Percentiles rank a stretch among this genome's conserved stretches.
phyloP scores from a whole-genome alignment of 2,329 filamentous ascomycete species.

The Albophoma yamanashiensis region DNA sequence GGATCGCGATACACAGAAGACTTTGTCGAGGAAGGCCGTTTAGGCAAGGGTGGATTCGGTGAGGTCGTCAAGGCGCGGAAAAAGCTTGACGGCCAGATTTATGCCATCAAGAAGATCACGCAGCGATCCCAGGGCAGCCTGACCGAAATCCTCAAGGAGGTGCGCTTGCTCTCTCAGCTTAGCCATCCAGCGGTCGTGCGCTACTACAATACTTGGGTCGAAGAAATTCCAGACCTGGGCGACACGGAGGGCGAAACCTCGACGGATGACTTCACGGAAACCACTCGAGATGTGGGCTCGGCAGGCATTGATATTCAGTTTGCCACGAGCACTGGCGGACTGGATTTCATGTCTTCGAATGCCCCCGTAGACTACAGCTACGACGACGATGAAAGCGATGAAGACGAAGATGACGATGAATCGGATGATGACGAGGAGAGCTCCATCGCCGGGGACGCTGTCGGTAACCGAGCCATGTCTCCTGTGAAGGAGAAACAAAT shows the following conservation, averaged over 20 bases:
- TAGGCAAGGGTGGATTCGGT: conserved; percentile 91
- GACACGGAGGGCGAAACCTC: conserved; percentile 48
- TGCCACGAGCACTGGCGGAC: conserved; percentile 61
- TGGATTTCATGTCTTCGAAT: conserved; percentile 90
- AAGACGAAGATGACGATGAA: conserved; percentile 34
- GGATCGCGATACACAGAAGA: conserved; percentile 77
- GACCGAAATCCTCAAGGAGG: conserved; percentile 74
- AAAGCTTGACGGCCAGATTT: conserved; percentile 85
- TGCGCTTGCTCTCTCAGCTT: conserved; percentile 79
- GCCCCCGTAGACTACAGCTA: conserved; percentile 71
- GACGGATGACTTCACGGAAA: conserved; percentile 33
- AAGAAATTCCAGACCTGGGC: conserved; percentile 49
- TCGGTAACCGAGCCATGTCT: conserved; percentile 14
- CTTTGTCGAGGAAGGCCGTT: conserved; percentile 77
- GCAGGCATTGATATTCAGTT: conserved; percentile 43
- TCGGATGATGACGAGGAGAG: conserved; percentile 35
- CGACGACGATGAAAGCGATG: conserved; percentile 36
- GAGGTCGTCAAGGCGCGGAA: conserved; percentile 94
- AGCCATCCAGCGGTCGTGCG: conserved; percentile 81
- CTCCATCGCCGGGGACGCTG: conserved; percentile 21
- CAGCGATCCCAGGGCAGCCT: conserved; percentile 70
- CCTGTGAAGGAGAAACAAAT: conserved; percentile 18
- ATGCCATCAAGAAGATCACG: conserved; percentile 94
- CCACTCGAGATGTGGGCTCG: conserved; percentile 26
- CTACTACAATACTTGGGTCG: conserved; percentile 93